Evolutionary conservation across 306 rosid genomes (phyloP).

Genomic region (Sphenostylis stenocarpa): DNA sequence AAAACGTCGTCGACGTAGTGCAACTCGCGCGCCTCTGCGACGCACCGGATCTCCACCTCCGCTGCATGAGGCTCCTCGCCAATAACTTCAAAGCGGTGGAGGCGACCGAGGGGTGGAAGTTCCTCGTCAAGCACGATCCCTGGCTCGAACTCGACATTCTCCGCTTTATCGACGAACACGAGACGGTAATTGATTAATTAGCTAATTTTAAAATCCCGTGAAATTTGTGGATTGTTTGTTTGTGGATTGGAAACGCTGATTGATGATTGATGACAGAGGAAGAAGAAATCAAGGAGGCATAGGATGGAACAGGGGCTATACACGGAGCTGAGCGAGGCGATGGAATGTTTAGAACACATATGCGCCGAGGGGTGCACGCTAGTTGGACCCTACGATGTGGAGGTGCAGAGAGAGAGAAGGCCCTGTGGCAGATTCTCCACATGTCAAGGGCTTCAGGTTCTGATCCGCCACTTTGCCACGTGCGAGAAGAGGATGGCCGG

Average conservation of each 20-base stretch:
- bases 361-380: slow-evolving; percentile 82
- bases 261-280: slow-evolving; percentile 55
- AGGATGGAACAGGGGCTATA: slow-evolving; percentile 65
- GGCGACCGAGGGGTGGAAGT: slow-evolving; percentile 83
- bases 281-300: slow-evolving; percentile 51
- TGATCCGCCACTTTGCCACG: slow-evolving; percentile 74
- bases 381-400: slow-evolving; percentile 69
- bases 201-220: background rate
- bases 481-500: slow-evolving; percentile 54
- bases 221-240: background rate
- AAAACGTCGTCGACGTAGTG: slow-evolving; percentile 81
- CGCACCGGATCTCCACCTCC: slow-evolving; percentile 85
- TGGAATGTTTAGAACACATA: slow-evolving; percentile 95
- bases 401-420: slow-evolving; percentile 40
- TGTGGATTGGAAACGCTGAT: background rate
- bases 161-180: slow-evolving; percentile 81
- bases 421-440: slow-evolving; percentile 71
- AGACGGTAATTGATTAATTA: slow-evolving; percentile 44
- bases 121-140: slow-evolving; percentile 74
- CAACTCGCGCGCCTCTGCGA: slow-evolving; percentile 90
- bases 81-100: slow-evolving; percentile 70
- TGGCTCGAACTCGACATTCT: slow-evolving; percentile 82
- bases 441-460: slow-evolving; percentile 72
- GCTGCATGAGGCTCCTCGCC: slow-evolving; percentile 66
- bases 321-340: slow-evolving; percentile 76